Base-by-base conservation (phyloP, 768 basidiomycete genomes). In the Calvatia gigantea region DNA sequence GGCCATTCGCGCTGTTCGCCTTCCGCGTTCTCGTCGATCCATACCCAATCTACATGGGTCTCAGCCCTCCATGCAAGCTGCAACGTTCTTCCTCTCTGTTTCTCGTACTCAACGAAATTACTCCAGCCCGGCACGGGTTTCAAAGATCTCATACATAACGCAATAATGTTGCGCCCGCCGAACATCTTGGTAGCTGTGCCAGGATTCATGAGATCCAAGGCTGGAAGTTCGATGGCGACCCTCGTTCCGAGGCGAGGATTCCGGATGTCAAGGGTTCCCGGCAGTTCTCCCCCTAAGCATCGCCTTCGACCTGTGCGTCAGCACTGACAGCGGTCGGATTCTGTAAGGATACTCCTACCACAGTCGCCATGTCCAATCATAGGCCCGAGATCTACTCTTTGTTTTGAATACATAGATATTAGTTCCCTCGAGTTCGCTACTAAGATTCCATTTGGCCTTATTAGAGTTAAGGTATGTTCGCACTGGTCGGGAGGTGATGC, bases 331-430 rank as follows among this genome's bases (percentile, higher is more conserved):
- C 45, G 44, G 39, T 42, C 42, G 43, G 38, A 42, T 23, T 57
- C 9, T 31, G 3, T 33, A 50, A 6, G 38, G 28, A 35, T 41
- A 32, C 2, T 53, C 71, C 53, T 61, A 86, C 94, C 91, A 94
- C 43, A 97, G 72, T 50, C 83, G 79, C 94, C 94, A 97, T 42
- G 84, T 76, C 95, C 95, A 98, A 67, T 97, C 94, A 35, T 82
- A 77, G 1, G 90, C 87, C 49, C 92, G 75, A 4, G 87, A 85
- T 27, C 90, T 82, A 59, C 84, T 85, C 66, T 88, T 91, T 15
- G 76, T 62, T 63, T 96, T 95, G 69, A 95, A 90, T 27, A 96
- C 77, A 67, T 94, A 96, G 25, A 96, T 81, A 59, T 93, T 87
- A 0, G 86, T 91, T 4, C 94, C 92, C 57, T 81, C 80, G 2